Conservation (phyloP, 2,329 filamentous ascomycete species). For the Epicoccum nigrum region DNA sequence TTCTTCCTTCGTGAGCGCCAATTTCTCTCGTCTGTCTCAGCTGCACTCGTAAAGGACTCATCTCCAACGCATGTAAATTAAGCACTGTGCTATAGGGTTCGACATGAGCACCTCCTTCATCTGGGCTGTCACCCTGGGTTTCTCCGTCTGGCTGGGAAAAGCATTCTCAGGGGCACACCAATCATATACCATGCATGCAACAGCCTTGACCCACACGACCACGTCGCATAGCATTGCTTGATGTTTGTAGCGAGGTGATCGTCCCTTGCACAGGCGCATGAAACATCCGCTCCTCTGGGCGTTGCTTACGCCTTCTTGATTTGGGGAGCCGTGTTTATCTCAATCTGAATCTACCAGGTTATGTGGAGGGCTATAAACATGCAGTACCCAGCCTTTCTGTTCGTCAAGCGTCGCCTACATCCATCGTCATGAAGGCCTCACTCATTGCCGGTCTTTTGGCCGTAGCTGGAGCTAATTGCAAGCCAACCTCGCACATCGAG, state of each 20-base stretch:
- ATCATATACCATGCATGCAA: conserved; percentile 1
- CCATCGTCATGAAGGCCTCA: conserved; percentile 36
- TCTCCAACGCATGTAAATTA: not conserved
- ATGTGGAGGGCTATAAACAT: conserved; percentile 10
- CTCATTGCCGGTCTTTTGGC: conserved; percentile 43
- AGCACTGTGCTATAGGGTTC: conserved; percentile 1
- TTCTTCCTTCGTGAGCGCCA: conserved; percentile 6
- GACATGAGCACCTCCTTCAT: conserved; percentile 10
- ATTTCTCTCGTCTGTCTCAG: conserved; percentile 3
- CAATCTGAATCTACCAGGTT: conserved; percentile 8
- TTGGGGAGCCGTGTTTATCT: conserved; percentile 26
- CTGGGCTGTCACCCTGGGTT: not conserved
- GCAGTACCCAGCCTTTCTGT: not conserved
- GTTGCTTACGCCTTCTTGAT: conserved; percentile 23
- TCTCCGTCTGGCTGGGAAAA: conserved; percentile 6
- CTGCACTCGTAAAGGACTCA: not conserved
- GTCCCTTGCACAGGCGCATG: conserved; percentile 17
- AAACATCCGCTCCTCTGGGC: conserved; percentile 13
- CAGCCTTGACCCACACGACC: conserved; percentile 10
- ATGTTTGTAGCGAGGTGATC: conserved; percentile 10
- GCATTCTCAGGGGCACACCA: conserved; percentile 10
- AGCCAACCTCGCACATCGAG: conserved; percentile 36
- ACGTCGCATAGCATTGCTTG: conserved; percentile 17
- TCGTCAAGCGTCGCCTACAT: not conserved
- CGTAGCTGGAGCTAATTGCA: conserved; percentile 35